Percentiles rank a stretch among this genome's conserved stretches.
These are phyloP conservation scores for Silybum marianum DNA, from an alignment of 129 eudicot genomes.

Conservation along the genomic window DNA sequence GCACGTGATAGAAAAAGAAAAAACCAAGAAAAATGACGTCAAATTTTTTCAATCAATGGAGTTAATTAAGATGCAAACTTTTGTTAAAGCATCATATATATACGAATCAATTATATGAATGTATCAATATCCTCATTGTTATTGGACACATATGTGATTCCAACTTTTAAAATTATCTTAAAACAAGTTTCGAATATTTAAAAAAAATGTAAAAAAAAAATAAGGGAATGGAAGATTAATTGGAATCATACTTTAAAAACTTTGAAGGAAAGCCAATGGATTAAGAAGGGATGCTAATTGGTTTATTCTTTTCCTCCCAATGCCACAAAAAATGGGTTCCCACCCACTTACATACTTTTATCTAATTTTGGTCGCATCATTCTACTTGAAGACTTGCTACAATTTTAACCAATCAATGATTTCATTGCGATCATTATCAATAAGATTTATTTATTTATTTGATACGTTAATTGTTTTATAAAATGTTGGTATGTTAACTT, in stretches of 20 bases:
- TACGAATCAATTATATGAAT: not conserved
- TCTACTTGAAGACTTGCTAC: constrained; percentile 17
- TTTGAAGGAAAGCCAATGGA: constrained; percentile 50
- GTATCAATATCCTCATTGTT: not conserved
- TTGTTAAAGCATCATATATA: not conserved
- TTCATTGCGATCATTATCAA: not conserved
- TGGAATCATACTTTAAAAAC: constrained; percentile 65
- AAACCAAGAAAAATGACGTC: constrained; percentile 53
- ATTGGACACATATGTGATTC: not conserved
- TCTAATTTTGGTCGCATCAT: constrained; percentile 13
- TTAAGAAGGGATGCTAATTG: constrained; percentile 51
- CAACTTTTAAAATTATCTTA: not conserved
- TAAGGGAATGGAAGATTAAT: constrained; percentile 46
- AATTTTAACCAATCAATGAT: not conserved
- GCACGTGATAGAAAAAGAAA: constrained; percentile 6
- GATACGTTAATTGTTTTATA: not conserved
- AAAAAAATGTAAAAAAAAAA: constrained; percentile 14
- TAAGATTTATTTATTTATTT: not conserved
- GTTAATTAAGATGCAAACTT: not conserved
- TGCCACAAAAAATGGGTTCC: constrained; percentile 75
- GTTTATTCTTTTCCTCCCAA: constrained; percentile 48
- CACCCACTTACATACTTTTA: constrained; percentile 31
- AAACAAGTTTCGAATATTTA: not conserved
- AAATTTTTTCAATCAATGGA: constrained; percentile 29
- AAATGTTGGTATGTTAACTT: not conserved